A percentile compares a stretch with the other conserved stretches of the same genome.
Evolutionary conservation across 106 monocot genomes (phyloP).

Genomic region (Gastrodia elata): DNA sequence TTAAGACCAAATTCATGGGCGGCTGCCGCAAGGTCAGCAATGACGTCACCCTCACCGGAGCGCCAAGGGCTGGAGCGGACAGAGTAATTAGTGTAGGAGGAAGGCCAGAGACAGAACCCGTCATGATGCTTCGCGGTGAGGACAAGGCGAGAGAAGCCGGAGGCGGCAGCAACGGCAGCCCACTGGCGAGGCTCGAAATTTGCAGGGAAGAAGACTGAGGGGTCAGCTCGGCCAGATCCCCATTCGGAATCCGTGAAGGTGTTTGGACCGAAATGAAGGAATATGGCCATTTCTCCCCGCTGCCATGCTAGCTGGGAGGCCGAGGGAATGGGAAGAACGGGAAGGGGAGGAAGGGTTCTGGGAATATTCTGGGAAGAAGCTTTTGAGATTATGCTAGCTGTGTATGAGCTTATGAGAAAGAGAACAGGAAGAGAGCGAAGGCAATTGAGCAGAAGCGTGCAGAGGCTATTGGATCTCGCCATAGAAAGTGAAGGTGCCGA

Average conservation of each 20-base stretch:
- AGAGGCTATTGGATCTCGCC: not conserved
- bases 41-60: slow-evolving; percentile 68
- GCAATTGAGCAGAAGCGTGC: not conserved
- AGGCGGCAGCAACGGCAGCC: slow-evolving; percentile 36
- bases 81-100: slow-evolving; percentile 77
- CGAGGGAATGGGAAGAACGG: slow-evolving; percentile 61
- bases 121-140: slow-evolving; percentile 97
- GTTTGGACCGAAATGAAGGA: slow-evolving; percentile 96
- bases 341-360: slow-evolving; percentile 59
- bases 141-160: slow-evolving; percentile 62
- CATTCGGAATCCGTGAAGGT: slow-evolving; percentile 98
- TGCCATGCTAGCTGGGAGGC: slow-evolving; percentile 74
- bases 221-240: slow-evolving; percentile 60
- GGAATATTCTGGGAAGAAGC: not conserved
- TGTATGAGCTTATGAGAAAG: not conserved
- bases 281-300: slow-evolving; percentile 76
- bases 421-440: not conserved
- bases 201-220: slow-evolving; percentile 52
- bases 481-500: not conserved
- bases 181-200: slow-evolving; percentile 71
- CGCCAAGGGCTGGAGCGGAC: slow-evolving; percentile 54
- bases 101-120: slow-evolving; percentile 98
- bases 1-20: slow-evolving; percentile 48
- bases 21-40: slow-evolving; percentile 60
- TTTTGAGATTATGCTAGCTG: not conserved